These are phyloP conservation scores for Carex kokanica DNA, from an alignment of 176 grass and related monocot species.

Conservation along the genomic window DNA sequence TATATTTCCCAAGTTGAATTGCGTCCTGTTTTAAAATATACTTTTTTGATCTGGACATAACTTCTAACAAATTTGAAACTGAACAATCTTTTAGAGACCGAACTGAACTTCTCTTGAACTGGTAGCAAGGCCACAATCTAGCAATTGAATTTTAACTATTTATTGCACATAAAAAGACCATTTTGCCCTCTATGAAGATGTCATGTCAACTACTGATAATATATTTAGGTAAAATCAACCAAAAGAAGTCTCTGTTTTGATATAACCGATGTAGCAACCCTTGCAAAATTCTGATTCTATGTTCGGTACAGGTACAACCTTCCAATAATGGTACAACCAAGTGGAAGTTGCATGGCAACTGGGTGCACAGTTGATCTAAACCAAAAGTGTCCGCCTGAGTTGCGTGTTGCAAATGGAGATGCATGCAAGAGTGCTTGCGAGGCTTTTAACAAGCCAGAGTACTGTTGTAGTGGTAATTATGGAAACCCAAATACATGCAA, in stretches of 20 bases:
- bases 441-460: constrained; percentile 85
- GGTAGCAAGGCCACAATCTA: not conserved
- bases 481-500: constrained; percentile 75
- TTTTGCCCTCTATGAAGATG: not conserved
- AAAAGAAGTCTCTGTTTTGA: not conserved
- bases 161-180: not conserved
- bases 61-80: not conserved
- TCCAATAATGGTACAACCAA: constrained; percentile 59
- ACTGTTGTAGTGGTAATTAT: constrained; percentile 84
- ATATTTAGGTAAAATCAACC: not conserved
- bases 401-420: constrained; percentile 48
- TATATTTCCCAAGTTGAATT: not conserved
- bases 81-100: not conserved
- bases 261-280: not conserved
- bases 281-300: not conserved
- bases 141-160: not conserved
- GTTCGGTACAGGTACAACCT: constrained; percentile 59
- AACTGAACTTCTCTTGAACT: not conserved
- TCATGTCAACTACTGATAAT: not conserved
- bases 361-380: constrained; percentile 82
- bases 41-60: not conserved
- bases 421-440: constrained; percentile 89
- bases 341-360: constrained; percentile 49
- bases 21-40: not conserved
- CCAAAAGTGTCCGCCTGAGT: constrained; percentile 65